These are phyloP conservation scores for Phylloporus sp. DNA, from an alignment of 1,284 basidiomycete genomes.

Conservation along the genomic window DNA sequence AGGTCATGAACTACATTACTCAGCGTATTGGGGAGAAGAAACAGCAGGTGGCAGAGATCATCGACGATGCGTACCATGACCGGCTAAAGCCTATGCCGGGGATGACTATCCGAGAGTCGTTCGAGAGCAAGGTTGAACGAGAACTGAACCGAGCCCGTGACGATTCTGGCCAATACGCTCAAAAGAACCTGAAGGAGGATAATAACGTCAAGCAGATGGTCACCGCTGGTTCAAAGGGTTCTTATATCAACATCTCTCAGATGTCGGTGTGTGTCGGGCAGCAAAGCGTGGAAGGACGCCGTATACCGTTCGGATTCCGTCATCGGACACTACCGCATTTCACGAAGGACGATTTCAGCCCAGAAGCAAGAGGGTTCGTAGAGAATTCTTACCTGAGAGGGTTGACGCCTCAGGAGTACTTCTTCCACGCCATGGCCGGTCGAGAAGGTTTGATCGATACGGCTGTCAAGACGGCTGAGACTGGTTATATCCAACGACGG, in stretches of 20 bases:
- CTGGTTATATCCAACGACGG: background rate
- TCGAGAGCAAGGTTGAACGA: constrained; percentile 89
- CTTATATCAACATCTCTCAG: constrained; percentile 99
- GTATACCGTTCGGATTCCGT: constrained; percentile 98
- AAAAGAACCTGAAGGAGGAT: constrained; percentile 95
- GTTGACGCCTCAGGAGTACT: constrained; percentile 97
- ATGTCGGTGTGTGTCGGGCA: constrained; percentile 99
- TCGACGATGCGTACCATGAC: constrained; percentile 79
- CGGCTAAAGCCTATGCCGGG: constrained; percentile 88
- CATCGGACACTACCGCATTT: constrained; percentile 98
- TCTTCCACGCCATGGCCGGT: constrained; percentile 99
- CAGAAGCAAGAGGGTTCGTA: constrained; percentile 98
- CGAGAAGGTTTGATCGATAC: constrained; percentile 98
- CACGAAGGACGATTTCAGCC: constrained; percentile 98
- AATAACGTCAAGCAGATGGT: constrained; percentile 99
- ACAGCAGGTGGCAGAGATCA: constrained; percentile 65
- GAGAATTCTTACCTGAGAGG: constrained; percentile 99
- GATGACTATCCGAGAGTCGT: constrained; percentile 99
- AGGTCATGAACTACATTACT: constrained; percentile 89
- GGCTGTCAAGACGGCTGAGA: background rate
- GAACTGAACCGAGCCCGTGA: background rate
- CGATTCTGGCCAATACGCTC: constrained; percentile 59
- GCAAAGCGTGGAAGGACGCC: constrained; percentile 97
- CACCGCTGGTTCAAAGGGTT: constrained; percentile 97
- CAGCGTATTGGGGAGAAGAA: constrained; percentile 87